phyloP scores from a whole-genome alignment of 306 rosid genomes.

The Vigna mungo region DNA sequence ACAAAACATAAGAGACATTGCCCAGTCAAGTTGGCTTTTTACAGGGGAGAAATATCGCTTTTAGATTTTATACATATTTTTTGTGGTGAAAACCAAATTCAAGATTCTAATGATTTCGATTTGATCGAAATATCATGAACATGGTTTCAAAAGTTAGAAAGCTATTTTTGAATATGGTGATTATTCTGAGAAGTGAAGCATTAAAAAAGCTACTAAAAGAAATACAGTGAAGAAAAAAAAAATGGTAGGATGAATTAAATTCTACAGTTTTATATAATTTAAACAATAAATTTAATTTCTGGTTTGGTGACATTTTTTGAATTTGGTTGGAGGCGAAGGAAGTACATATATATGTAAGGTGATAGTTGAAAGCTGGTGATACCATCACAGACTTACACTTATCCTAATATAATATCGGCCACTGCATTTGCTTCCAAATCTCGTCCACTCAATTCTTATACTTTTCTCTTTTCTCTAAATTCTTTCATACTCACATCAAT shows the following conservation, averaged over 20 bases:
- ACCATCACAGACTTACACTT: conserved; percentile 51
- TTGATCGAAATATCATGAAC: not conserved
- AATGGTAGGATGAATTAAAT: too few relatives aligned
- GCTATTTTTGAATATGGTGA: too few relatives aligned
- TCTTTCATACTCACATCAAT: conserved; percentile 33
- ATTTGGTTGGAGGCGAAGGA: not conserved
- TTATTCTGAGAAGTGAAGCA: not conserved
- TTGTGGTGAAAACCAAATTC: conserved; percentile 6
- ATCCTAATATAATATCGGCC: conserved; percentile 68
- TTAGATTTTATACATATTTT: not conserved
- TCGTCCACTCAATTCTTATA: conserved; percentile 79
- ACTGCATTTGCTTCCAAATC: conserved; percentile 62
- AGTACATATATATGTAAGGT: conserved; percentile 6
- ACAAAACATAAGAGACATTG: not conserved
- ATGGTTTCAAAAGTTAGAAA: too few relatives aligned
- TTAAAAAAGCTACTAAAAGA: not conserved
- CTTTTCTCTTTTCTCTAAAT: conserved; percentile 41
- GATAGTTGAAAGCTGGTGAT: conserved; percentile 38
- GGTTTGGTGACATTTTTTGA: not conserved
- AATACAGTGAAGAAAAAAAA: not conserved
- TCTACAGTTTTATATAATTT: not conserved
- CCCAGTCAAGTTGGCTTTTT: not conserved
- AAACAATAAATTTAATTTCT: not conserved
- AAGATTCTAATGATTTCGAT: not conserved
- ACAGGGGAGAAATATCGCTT: not conserved